Evolutionary conservation across 1,139 yeast genomes (phyloP).

Genomic region (Protomyces pachydermus): DNA sequence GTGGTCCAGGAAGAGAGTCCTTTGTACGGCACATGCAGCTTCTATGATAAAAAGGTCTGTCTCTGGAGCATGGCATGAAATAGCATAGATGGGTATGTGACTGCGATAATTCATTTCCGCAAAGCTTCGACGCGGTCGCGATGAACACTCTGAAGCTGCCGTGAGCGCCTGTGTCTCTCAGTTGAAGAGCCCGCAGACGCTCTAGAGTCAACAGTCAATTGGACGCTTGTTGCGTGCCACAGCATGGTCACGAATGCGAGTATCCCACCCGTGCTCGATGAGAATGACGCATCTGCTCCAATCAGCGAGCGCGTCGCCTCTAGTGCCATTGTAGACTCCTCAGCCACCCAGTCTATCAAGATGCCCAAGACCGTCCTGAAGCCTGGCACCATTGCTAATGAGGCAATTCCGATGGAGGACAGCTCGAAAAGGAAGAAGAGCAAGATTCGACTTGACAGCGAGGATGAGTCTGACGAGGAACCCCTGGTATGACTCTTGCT

Average conservation of each 20-base stretch:
- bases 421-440: slow-evolving; percentile 15
- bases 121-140: too few relatives aligned
- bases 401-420: background rate
- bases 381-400: background rate
- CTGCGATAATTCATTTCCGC: background rate
- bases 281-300: background rate
- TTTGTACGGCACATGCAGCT: slow-evolving; percentile 23
- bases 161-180: too few relatives aligned
- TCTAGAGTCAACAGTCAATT: too few relatives aligned
- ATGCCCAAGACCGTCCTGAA: background rate
- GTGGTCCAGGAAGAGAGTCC: background rate
- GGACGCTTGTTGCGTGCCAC: too few relatives aligned
- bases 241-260: too few relatives aligned
- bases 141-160: too few relatives aligned
- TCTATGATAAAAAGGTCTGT: slow-evolving; percentile 25
- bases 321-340: background rate
- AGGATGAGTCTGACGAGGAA: slow-evolving; percentile 12
- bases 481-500: slow-evolving; percentile 3
- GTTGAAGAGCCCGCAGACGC: too few relatives aligned
- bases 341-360: background rate
- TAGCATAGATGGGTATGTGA: background rate
- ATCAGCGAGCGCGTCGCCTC: background rate
- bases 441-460: slow-evolving; percentile 11
- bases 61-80: slow-evolving; percentile 1
- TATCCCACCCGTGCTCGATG: background rate